Percentiles rank a stretch among this genome's conserved stretches.
phyloP scores from a whole-genome alignment of 331 rosid species.

The Erythrophleum ivorense region DNA sequence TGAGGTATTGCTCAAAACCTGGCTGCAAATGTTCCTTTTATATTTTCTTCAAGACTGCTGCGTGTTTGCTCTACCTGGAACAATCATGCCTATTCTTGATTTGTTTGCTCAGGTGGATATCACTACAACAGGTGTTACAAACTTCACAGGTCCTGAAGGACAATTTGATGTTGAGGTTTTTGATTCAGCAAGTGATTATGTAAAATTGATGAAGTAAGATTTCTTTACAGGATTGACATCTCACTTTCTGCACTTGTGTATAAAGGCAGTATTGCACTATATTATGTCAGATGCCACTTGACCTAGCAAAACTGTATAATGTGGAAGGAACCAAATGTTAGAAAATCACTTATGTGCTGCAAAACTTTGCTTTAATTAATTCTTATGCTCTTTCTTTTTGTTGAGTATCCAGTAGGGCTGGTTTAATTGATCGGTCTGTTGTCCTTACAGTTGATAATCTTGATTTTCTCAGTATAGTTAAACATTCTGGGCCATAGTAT shows the following conservation, averaged over 20 bases:
- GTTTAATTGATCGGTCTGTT: constrained; percentile 9
- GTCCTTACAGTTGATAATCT: constrained; percentile 19
- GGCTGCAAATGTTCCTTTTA: constrained; percentile 26
- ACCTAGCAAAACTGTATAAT: constrained; percentile 33
- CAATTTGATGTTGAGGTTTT: constrained; percentile 96
- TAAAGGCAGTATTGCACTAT: constrained; percentile 20
- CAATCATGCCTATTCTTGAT: constrained; percentile 31
- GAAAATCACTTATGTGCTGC: constrained; percentile 15
- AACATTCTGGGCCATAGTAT: constrained; percentile 7
- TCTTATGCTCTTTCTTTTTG: constrained; percentile 12
- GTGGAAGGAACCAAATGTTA: constrained; percentile 29
- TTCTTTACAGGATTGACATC: constrained; percentile 29
- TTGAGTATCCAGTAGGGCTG: constrained; percentile 7
- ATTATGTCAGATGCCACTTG: constrained; percentile 34
- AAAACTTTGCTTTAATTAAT: constrained; percentile 13
- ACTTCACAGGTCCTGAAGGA: constrained; percentile 89
- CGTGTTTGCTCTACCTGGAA: constrained; percentile 31
- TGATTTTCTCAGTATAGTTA: constrained; percentile 35
- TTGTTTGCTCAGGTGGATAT: constrained; percentile 77
- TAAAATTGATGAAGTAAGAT: constrained; percentile 88
- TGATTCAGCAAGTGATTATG: constrained; percentile 90
- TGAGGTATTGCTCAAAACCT: constrained; percentile 59
- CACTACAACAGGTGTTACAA: constrained; percentile 61
- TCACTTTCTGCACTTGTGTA: constrained; percentile 24
- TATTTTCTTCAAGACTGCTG: constrained; percentile 11